A percentile compares a stretch with the other conserved stretches of the same genome.
These are phyloP conservation scores for Saccharomycopsis phalli DNA, from an alignment of 1,139 yeast genomes.

Conservation along the genomic window DNA sequence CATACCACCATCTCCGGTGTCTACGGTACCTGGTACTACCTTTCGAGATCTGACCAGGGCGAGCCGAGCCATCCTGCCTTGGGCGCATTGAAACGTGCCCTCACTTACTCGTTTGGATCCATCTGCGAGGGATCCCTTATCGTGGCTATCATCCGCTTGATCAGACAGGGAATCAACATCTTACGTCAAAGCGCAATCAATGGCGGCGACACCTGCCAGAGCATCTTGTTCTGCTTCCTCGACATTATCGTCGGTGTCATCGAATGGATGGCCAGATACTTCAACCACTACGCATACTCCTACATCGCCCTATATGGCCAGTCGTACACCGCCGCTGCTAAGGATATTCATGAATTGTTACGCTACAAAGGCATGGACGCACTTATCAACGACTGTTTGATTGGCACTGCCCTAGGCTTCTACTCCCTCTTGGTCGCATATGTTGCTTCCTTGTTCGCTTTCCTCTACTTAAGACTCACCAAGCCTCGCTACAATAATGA, in stretches of 20 bases:
- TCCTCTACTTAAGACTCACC: constrained; percentile 64
- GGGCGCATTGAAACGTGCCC: constrained; percentile 74
- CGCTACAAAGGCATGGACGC: constrained; percentile 81
- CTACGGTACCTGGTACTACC: constrained; percentile 87
- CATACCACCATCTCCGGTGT: constrained; percentile 82
- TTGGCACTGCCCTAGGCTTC: constrained; percentile 65
- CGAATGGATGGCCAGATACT: constrained; percentile 76
- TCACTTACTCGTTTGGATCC: constrained; percentile 85
- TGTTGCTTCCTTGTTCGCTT: constrained; percentile 58
- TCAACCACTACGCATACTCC: constrained; percentile 86
- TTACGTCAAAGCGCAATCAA: constrained; percentile 46
- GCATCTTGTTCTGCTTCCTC: constrained; percentile 44
- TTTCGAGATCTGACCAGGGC: constrained; percentile 70
- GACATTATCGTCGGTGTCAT: constrained; percentile 57
- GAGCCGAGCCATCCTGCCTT: constrained; percentile 73
- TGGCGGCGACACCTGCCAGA: constrained; percentile 47
- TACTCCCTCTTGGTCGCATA: constrained; percentile 67
- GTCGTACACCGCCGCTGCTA: constrained; percentile 65
- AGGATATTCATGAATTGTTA: constrained; percentile 72
- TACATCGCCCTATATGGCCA: constrained; percentile 84
- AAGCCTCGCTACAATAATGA: constrained; percentile 58
- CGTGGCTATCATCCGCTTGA: constrained; percentile 64
- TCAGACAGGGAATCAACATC: constrained; percentile 42
- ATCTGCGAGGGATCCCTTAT: constrained; percentile 82
- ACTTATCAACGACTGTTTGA: constrained; percentile 73